Conservation (phyloP, 805 yeast genomes). For the Teunomyces cretensis region DNA sequence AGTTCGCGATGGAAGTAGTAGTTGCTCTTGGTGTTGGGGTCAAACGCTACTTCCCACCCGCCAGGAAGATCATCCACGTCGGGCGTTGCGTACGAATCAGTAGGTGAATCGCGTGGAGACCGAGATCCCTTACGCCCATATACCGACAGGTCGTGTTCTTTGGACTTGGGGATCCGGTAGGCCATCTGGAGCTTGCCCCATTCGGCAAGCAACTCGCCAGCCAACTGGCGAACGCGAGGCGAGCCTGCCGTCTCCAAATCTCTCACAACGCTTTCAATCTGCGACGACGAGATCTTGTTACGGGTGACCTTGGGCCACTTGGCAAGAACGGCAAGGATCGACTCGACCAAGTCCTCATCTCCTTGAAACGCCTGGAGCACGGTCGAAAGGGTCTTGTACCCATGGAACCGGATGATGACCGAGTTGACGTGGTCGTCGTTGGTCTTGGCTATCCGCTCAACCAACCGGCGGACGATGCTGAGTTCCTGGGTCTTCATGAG, state of each 20-base stretch:
- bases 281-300: constrained; percentile 72
- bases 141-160: constrained; percentile 5
- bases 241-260: constrained; percentile 32
- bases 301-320: constrained; percentile 60
- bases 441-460: constrained; percentile 63
- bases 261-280: constrained; percentile 63
- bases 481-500: constrained; percentile 74
- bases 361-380: constrained; percentile 44
- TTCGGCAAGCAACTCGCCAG: constrained; percentile 50
- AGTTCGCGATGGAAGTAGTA: constrained; percentile 57
- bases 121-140: constrained; percentile 21
- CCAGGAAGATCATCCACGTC: constrained; percentile 42
- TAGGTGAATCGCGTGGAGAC: constrained; percentile 11
- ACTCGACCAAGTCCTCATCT: constrained; percentile 36
- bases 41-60: constrained; percentile 66
- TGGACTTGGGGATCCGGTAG: constrained; percentile 76
- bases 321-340: constrained; percentile 58
- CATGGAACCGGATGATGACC: constrained; percentile 75
- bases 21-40: constrained; percentile 40
- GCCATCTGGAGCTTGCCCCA: constrained; percentile 81
- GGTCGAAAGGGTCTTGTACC: constrained; percentile 74
- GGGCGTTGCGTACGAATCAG: constrained; percentile 2
- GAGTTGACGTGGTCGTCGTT: constrained; percentile 51
- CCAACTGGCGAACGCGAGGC: constrained; percentile 31
- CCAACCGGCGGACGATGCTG: constrained; percentile 60